A percentile compares a stretch with the other conserved stretches of the same genome.
Conservation (phyloP, 2,329 filamentous ascomycete species). For the Colletotrichum theobromicola region DNA sequence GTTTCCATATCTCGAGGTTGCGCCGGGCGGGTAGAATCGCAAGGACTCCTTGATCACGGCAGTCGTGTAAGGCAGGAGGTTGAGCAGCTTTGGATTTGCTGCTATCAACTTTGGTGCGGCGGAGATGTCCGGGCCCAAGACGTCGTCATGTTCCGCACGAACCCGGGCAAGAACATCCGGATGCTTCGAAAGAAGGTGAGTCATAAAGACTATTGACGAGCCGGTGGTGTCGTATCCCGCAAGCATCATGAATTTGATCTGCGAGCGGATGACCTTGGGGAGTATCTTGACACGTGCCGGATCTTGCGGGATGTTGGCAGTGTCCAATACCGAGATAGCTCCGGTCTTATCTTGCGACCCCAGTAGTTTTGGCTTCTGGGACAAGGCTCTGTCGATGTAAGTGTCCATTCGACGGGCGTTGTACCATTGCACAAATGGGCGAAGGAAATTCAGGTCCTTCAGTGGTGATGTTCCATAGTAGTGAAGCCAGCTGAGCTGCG, state of each 20-base stretch:
- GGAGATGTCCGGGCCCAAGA: constrained; percentile 43
- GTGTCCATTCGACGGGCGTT: neutral
- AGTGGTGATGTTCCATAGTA: neutral
- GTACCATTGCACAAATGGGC: neutral
- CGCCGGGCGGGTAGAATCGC: constrained; percentile 56
- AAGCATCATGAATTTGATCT: constrained; percentile 41
- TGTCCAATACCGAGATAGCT: neutral
- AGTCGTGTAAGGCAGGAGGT: constrained; percentile 23
- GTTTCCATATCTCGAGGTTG: constrained; percentile 39
- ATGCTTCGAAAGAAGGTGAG: constrained; percentile 31
- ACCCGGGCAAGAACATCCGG: constrained; percentile 31
- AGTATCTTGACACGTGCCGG: neutral
- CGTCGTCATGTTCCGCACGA: constrained; percentile 51
- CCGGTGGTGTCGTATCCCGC: constrained; percentile 43
- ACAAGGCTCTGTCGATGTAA: neutral
- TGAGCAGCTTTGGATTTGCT: neutral
- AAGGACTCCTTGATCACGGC: constrained; percentile 62
- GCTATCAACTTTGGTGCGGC: neutral
- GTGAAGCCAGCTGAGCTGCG: neutral
- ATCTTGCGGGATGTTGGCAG: neutral
- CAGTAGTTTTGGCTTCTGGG: neutral
- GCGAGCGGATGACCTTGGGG: constrained; percentile 20
- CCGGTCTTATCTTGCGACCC: neutral
- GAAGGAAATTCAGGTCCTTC: neutral
- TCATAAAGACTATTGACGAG: constrained; percentile 35